Evolutionary conservation across 257 asterid genomes (phyloP).

Genomic region (Lycium barbarum): DNA sequence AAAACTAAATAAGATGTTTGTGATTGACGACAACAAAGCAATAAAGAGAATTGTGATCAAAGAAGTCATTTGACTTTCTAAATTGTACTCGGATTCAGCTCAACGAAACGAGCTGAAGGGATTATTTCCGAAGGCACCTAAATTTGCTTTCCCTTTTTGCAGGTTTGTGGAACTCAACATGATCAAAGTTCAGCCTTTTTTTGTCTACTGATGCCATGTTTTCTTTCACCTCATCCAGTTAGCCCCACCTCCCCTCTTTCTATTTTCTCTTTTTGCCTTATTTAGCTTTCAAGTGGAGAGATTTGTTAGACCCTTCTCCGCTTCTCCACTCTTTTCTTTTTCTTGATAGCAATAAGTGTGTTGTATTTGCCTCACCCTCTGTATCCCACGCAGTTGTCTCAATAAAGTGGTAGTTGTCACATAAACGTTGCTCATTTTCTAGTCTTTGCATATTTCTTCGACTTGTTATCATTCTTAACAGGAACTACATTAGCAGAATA

Average conservation of each 20-base stretch:
- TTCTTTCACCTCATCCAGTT: background rate
- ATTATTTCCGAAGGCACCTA: background rate
- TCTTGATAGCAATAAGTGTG: background rate
- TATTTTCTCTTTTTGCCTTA: background rate
- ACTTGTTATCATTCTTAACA: background rate
- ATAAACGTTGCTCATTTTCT: background rate
- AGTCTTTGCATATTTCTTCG: background rate
- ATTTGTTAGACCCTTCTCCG: background rate
- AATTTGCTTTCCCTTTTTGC: background rate
- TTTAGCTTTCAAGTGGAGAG: background rate
- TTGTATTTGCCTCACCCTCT: background rate
- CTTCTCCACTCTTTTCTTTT: background rate
- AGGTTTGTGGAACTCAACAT: background rate
- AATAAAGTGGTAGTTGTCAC: background rate
- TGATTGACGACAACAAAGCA: too few relatives aligned
- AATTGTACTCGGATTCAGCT: background rate
- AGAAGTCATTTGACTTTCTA: background rate
- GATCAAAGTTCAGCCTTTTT: background rate
- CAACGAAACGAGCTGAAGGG: too few relatives aligned
- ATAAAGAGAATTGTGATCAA: too few relatives aligned
- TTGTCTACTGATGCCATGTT: background rate
- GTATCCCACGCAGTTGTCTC: background rate
- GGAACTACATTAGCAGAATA: background rate
- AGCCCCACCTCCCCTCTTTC: background rate
- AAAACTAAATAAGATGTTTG: too few relatives aligned